Evolutionary conservation across 164 flowering plant genomes (phyloP), one percentile per base, ranked within the genome.

Genomic region (Litsea cubeba): DNA sequence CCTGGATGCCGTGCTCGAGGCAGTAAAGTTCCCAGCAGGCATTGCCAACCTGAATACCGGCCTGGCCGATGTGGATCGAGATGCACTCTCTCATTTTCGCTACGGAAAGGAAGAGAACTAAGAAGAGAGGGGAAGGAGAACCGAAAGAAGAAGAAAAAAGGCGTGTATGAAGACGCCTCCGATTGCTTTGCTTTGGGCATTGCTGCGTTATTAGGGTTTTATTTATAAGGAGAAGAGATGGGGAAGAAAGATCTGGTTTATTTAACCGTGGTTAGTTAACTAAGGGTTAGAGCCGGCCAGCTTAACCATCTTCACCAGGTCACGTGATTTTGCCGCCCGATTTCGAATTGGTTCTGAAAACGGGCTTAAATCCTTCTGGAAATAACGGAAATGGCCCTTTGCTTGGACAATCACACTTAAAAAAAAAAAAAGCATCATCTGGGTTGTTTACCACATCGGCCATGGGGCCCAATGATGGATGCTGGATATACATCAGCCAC

Each of bases 11-110:
- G 54, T 83, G 85, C 82, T 85, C 85, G 78, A 84, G 86, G 62
- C 84, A 83, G 81, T 83, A 81, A 75, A 83, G 85, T 68, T 83
- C 85, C 86, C 86, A 78, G 77, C 80, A 78, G 2, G 87, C 85
- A 78, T 84, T 84, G 62, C 87, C 87, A 75, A 84, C 87, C 84
- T 84, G 85, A 30, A 85, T 83, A 71, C 86, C 86, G 57, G 87
- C 87, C 79, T 86, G 89, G 64, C 89, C 89, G 32, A 86, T 86
- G 84, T 86, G 87, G 72, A 86, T 79, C 62, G 89, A 86, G 28
- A 84, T 86, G 85, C 89, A 84, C 86, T 86, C 89, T 74, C 89
- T 84, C 89, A 84, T 86, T 67, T 77, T 84, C 80, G 79, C 64
- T 6, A 20, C 8, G 26, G 49, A 58, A 2, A 14, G 14, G 26